phyloP scores from a whole-genome alignment of 305 asterid species.

The Fraxinus velutina region DNA sequence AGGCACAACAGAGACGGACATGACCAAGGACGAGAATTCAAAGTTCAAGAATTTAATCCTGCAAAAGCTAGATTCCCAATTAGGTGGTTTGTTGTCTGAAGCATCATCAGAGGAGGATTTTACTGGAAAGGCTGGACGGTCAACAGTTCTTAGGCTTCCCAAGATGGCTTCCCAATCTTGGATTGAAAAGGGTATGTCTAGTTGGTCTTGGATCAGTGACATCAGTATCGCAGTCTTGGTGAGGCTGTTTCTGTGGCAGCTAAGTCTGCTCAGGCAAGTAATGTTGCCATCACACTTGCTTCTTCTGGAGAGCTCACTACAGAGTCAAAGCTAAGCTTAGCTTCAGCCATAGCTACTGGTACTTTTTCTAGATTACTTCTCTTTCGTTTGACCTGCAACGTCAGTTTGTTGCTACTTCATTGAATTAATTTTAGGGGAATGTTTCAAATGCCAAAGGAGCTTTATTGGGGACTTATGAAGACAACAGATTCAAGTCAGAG shows the following conservation, averaged over 20 bases:
- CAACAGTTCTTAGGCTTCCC: conserved; percentile 70
- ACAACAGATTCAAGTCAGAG: conserved; percentile 80
- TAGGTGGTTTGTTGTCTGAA: conserved; percentile 78
- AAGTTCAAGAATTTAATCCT: conserved; percentile 66
- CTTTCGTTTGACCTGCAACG: not conserved
- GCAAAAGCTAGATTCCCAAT: conserved; percentile 65
- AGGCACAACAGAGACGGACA: conserved; percentile 79
- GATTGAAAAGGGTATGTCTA: conserved; percentile 71
- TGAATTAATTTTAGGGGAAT: conserved; percentile 16
- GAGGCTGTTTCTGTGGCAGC: conserved; percentile 92
- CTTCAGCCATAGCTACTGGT: conserved; percentile 91
- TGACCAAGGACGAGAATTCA: conserved; percentile 65
- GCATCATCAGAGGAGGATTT: conserved; percentile 83
- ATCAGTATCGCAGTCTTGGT: conserved; percentile 68
- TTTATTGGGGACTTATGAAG: conserved; percentile 76
- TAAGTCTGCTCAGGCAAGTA: conserved; percentile 66
- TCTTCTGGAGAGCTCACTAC: conserved; percentile 57
- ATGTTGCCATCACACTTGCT: conserved; percentile 78
- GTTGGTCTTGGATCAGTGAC: conserved; percentile 68
- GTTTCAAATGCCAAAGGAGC: conserved; percentile 46
- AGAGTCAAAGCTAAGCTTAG: conserved; percentile 58
- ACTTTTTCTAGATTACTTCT: conserved; percentile 1
- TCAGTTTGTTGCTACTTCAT: not conserved
- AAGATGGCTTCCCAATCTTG: conserved; percentile 81
- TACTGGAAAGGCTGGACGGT: conserved; percentile 82